phyloP scores from a whole-genome alignment of 1,284 basidiomycete genomes.

The Malassezia sp. region DNA sequence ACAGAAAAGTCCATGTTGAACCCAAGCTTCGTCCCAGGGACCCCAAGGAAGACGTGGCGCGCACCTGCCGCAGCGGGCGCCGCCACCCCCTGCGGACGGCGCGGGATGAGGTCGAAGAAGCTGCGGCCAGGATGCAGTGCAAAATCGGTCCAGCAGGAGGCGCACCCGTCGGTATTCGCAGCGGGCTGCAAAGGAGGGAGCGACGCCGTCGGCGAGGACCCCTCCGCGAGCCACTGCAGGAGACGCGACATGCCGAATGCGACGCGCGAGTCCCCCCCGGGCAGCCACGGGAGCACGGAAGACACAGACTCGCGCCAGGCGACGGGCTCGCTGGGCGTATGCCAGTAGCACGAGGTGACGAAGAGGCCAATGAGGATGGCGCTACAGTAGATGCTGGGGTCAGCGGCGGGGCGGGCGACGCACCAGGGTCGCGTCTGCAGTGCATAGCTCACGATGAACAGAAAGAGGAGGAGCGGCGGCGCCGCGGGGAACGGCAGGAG shows the following conservation, averaged over 20 bases:
- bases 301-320: not conserved
- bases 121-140: not conserved
- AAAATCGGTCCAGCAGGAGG: slow-evolving; percentile 9
- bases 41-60: slow-evolving; percentile 3
- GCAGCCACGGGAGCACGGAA: too few species aligned
- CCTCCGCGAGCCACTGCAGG: not conserved
- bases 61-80: not conserved
- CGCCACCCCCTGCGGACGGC: slow-evolving; percentile 2
- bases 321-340: slow-evolving; percentile 5
- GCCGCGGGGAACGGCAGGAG: slow-evolving; percentile 34
- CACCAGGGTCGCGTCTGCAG: slow-evolving; percentile 33
- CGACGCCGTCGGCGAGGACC: not conserved
- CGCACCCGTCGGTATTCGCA: too few species aligned
- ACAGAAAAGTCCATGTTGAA: slow-evolving; percentile 4
- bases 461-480: slow-evolving; percentile 28
- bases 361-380: slow-evolving; percentile 31
- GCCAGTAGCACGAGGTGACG: slow-evolving; percentile 29
- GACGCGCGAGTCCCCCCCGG: not conserved
- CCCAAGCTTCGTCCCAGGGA: slow-evolving; percentile 13
- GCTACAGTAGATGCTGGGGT: slow-evolving; percentile 27
- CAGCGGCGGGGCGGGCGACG: not conserved
- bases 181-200: not conserved
- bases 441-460: slow-evolving; percentile 33
- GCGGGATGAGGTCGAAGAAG: slow-evolving; percentile 8
- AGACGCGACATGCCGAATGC: not conserved